Percentiles rank a stretch among this genome's conserved stretches.
Evolutionary conservation across 305 asterid species (phyloP).

Genomic region (Fraxinus greggii): DNA sequence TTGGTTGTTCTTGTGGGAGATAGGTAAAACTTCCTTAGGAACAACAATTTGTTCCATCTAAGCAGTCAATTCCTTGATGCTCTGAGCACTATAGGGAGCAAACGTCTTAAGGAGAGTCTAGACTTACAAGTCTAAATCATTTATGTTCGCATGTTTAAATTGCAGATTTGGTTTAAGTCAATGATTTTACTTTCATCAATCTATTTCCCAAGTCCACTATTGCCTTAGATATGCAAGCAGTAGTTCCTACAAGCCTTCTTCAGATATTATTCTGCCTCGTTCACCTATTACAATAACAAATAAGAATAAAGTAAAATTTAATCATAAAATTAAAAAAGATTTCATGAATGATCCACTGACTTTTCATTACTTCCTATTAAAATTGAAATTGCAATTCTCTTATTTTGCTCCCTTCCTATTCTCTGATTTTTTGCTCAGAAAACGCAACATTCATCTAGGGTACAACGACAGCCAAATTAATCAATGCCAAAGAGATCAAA

Average conservation of each 20-base stretch:
- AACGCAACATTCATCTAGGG: not conserved
- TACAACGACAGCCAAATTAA: not conserved
- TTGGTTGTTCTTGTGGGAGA: not conserved
- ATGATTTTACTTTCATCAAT: not conserved
- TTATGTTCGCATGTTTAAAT: not conserved
- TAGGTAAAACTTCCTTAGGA: not conserved
- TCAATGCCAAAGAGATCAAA: conserved; percentile 2
- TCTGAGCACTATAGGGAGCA: not conserved
- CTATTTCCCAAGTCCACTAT: not conserved
- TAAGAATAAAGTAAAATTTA: not conserved
- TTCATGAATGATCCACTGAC: not conserved
- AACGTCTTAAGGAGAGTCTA: not conserved
- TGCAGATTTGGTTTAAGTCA: not conserved
- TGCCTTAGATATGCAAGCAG: not conserved
- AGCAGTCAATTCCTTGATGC: not conserved
- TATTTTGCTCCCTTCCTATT: not conserved
- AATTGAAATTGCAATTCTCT: not conserved
- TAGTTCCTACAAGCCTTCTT: not conserved
- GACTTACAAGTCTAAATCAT: not conserved
- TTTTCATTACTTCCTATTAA: not conserved
- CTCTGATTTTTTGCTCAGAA: not conserved
- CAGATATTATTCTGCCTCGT: not conserved
- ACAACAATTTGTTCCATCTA: not conserved
- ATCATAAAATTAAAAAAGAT: not conserved
- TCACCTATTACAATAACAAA: not conserved